Percentiles rank a stretch among this genome's conserved stretches.
Conservation (phyloP, 352 stramenopile species). For the Globisporangium uncinulatum region DNA sequence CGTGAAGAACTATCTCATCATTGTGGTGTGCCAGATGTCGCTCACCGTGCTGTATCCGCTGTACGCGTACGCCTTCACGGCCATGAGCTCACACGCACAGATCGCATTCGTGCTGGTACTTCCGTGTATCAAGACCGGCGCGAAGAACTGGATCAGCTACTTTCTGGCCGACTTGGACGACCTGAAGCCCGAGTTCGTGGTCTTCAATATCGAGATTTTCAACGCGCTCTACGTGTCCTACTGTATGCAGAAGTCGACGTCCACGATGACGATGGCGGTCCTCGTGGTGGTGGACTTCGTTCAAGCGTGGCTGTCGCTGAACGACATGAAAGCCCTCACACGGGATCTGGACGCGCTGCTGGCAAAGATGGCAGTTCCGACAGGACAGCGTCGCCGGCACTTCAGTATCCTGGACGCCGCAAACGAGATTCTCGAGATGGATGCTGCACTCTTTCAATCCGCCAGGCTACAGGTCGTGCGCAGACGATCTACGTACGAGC, state of each 20-base stretch:
- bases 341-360: neutral
- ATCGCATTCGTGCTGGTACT: slow-evolving; percentile 22
- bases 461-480: neutral
- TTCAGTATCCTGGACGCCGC: slow-evolving; percentile 1
- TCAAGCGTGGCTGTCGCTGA: slow-evolving; percentile 27
- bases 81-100: slow-evolving; percentile 6
- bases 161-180: slow-evolving; percentile 12
- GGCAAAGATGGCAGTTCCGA: neutral
- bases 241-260: slow-evolving; percentile 28
- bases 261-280: slow-evolving; percentile 14
- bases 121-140: slow-evolving; percentile 20
- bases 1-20: neutral
- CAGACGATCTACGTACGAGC: neutral
- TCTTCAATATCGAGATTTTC: slow-evolving; percentile 55
- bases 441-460: neutral
- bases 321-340: slow-evolving; percentile 17
- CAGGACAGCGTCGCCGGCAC: neutral
- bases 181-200: slow-evolving; percentile 32
- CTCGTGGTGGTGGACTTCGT: slow-evolving; percentile 30
- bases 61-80: slow-evolving; percentile 26
- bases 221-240: slow-evolving; percentile 39
- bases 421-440: slow-evolving; percentile 1
- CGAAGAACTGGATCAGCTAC: slow-evolving; percentile 10
- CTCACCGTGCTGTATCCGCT: slow-evolving; percentile 22
- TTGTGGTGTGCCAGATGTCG: slow-evolving; percentile 8